Percentiles rank a stretch among this genome's conserved stretches.
phyloP scores from a whole-genome alignment of 768 basidiomycete species.

The Tricholoma sp. region DNA sequence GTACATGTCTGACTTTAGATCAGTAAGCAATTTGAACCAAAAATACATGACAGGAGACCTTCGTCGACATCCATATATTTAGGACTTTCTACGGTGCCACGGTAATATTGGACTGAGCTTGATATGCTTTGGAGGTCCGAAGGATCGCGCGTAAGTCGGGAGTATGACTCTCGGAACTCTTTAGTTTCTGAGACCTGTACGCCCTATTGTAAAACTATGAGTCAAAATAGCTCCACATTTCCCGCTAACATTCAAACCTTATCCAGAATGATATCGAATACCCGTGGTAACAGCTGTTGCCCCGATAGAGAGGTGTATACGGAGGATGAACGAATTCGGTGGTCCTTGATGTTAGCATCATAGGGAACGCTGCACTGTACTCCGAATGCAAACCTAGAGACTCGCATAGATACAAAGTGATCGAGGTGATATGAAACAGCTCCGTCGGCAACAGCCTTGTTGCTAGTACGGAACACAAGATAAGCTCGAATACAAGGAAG shows the following conservation, averaged over 20 bases:
- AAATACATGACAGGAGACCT: slow-evolving; percentile 7
- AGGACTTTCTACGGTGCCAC: slow-evolving; percentile 13
- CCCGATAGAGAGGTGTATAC: slow-evolving; percentile 9
- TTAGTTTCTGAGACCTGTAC: slow-evolving; percentile 21
- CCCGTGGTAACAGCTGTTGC: slow-evolving; percentile 9
- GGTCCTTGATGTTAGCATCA: slow-evolving; percentile 15
- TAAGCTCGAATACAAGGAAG: background rate
- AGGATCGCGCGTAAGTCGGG: background rate
- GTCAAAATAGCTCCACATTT: background rate
- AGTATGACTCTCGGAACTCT: slow-evolving; percentile 19
- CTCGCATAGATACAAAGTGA: slow-evolving; percentile 20
- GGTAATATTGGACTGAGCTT: background rate
- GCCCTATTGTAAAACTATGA: background rate
- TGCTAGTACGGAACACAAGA: slow-evolving; percentile 8
- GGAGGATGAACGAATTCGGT: slow-evolving; percentile 9
- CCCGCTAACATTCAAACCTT: slow-evolving; percentile 11
- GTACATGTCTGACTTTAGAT: slow-evolving; percentile 14
- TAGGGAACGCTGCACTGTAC: slow-evolving; percentile 13
- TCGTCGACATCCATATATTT: slow-evolving; percentile 21
- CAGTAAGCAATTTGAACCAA: background rate
- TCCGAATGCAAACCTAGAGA: slow-evolving; percentile 22
- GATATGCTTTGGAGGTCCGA: slow-evolving; percentile 2
- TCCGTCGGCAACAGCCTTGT: slow-evolving; percentile 29
- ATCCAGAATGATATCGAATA: slow-evolving; percentile 20
- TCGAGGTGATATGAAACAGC: slow-evolving; percentile 24